Percentiles rank a stretch among this genome's conserved stretches.
Conservation (phyloP, 2,329 filamentous ascomycete species). For the Chrysosporium keratinophilum region DNA sequence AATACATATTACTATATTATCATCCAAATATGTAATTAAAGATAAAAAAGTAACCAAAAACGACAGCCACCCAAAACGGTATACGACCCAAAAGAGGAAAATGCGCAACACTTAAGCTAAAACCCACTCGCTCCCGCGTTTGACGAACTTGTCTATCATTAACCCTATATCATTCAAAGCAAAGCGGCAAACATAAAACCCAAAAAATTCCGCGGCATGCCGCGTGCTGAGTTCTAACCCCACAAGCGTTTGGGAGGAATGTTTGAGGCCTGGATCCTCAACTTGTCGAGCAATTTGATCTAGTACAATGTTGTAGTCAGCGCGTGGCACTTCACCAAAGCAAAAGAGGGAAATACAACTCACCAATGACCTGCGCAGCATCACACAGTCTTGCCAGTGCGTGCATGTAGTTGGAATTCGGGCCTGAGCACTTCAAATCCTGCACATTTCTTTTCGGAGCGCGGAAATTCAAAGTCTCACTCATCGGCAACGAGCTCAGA, state of each 20-base stretch:
- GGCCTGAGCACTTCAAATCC: constrained; percentile 64
- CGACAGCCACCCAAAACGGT: neutral
- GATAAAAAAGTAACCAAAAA: neutral
- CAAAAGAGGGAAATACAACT: constrained; percentile 27
- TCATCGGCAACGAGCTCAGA: constrained; percentile 72
- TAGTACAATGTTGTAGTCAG: constrained; percentile 29
- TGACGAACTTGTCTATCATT: constrained; percentile 92
- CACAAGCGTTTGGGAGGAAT: constrained; percentile 87
- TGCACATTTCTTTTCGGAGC: constrained; percentile 61
- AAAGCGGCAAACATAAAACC: constrained; percentile 91
- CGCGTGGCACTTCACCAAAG: neutral
- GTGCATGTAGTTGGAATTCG: constrained; percentile 83
- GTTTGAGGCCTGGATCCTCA: constrained; percentile 83
- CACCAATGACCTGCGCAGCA: constrained; percentile 84
- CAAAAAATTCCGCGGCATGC: constrained; percentile 95
- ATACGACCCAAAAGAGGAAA: neutral
- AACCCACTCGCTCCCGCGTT: constrained; percentile 94
- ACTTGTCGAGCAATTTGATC: constrained; percentile 95
- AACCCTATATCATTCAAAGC: constrained; percentile 74
- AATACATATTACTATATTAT: constrained; percentile 4
- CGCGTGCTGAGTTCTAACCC: constrained; percentile 86
- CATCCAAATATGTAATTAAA: neutral
- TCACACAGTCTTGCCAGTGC: constrained; percentile 85
- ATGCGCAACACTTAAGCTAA: constrained; percentile 36
- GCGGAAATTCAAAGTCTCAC: constrained; percentile 47